Conservation (phyloP, 2,329 filamentous ascomycete species). For the Aspergillus clavatus region DNA sequence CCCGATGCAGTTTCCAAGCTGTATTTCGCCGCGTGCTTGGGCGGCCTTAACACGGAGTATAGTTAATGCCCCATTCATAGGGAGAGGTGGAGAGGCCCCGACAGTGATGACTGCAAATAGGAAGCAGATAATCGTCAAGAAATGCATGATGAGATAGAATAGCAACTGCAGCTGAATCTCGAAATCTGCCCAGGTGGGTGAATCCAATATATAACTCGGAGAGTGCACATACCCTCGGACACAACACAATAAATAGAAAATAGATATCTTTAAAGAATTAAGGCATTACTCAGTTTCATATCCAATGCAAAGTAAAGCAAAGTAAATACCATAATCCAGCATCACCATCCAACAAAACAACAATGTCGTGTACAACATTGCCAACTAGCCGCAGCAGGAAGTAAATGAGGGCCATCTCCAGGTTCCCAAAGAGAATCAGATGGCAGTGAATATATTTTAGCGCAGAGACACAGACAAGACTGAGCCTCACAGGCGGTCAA, state of each 20-base stretch:
- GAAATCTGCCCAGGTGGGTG: too few species aligned
- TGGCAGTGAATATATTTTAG: neutral
- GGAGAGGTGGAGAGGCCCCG: neutral
- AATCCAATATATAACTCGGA: too few species aligned
- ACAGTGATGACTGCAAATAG: neutral
- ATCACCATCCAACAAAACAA: constrained; percentile 20
- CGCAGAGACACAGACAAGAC: too few species aligned
- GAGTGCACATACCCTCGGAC: too few species aligned
- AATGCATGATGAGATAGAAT: neutral
- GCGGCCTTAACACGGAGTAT: neutral
- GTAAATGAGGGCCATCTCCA: too few species aligned
- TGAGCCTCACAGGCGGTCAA: too few species aligned
- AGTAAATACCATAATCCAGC: constrained; percentile 8
- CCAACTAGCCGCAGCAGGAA: neutral
- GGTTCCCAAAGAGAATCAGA: neutral
- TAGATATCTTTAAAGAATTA: neutral
- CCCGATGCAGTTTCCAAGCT: constrained; percentile 22
- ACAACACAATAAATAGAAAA: too few species aligned
- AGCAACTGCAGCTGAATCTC: neutral
- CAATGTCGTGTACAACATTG: constrained; percentile 8
- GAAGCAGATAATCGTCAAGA: neutral
- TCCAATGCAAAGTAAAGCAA: neutral
- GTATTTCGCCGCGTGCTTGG: neutral
- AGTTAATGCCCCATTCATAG: neutral
- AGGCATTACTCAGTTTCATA: constrained; percentile 5